Conservation (phyloP, 345 rosid genomes). For the Streptanthus diversifolius region DNA sequence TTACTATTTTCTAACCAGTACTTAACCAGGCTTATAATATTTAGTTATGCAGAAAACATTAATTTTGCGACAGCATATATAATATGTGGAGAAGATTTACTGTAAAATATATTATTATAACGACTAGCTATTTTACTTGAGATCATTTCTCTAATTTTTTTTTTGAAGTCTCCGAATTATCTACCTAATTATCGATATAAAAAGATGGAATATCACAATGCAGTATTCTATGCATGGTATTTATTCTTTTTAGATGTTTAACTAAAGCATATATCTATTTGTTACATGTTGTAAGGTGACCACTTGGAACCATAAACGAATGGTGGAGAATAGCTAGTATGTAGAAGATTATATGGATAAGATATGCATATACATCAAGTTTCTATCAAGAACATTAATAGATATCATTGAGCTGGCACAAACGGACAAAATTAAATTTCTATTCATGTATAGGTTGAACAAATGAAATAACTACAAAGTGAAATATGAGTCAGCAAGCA, state of each 20-base stretch:
- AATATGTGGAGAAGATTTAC: background rate
- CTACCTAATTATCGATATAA: background rate
- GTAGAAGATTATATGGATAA: conserved; percentile 16
- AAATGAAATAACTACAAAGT: conserved; percentile 19
- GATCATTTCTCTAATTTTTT: background rate
- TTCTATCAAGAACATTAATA: conserved; percentile 5
- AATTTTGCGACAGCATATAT: background rate
- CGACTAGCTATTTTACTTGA: background rate
- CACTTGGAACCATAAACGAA: conserved; percentile 20
- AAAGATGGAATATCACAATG: background rate
- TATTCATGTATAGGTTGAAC: conserved; percentile 23
- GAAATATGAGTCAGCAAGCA: conserved; percentile 39
- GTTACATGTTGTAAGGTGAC: conserved; percentile 18
- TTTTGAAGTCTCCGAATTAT: background rate
- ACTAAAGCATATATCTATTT: conserved; percentile 9
- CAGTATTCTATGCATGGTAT: background rate
- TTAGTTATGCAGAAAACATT: background rate
- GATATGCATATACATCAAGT: conserved; percentile 9
- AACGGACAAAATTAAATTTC: background rate
- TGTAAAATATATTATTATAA: background rate
- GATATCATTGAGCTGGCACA: background rate
- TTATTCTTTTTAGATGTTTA: conserved; percentile 9
- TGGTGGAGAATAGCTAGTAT: conserved; percentile 28
- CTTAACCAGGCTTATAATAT: background rate
- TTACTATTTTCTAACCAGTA: background rate